phyloP scores from a whole-genome alignment of 805 yeast genomes.

The Candida koratica region DNA sequence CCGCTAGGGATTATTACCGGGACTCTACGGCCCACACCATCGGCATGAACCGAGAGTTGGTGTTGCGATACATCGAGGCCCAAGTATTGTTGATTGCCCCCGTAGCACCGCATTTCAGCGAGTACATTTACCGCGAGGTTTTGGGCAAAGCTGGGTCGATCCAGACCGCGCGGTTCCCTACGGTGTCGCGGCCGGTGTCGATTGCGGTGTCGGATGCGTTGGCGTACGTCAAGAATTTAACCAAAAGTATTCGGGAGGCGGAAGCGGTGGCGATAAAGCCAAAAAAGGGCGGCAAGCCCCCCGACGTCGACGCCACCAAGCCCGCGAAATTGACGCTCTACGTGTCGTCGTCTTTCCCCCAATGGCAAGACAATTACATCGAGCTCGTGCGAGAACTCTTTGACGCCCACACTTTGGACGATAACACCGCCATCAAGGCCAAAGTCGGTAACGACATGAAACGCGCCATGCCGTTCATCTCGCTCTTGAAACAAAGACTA shows the following conservation, averaged over 20 bases:
- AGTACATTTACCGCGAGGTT: conserved; percentile 80
- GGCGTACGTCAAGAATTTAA: conserved; percentile 70
- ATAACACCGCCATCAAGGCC: conserved; percentile 59
- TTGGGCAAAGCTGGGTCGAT: conserved; percentile 63
- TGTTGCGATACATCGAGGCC: conserved; percentile 74
- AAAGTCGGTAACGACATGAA: conserved; percentile 86
- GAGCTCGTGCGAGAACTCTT: conserved; percentile 73
- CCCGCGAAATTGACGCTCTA: conserved; percentile 73
- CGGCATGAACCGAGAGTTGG: conserved; percentile 81
- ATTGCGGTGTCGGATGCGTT: conserved; percentile 61
- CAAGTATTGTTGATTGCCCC: conserved; percentile 87
- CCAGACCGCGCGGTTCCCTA: conserved; percentile 78
- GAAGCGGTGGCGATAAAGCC: conserved; percentile 77
- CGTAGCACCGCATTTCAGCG: conserved; percentile 94
- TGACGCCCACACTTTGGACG: conserved; percentile 58
- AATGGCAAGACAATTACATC: conserved; percentile 58
- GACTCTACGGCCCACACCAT: conserved; percentile 55
- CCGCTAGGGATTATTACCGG: conserved; percentile 94
- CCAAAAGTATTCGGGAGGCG: conserved; percentile 86
- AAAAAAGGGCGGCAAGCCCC: conserved; percentile 78
- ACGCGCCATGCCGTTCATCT: conserved; percentile 97
- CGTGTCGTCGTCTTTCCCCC: conserved; percentile 75
- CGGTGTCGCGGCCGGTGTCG: conserved; percentile 63
- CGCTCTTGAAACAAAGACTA: conserved; percentile 78
- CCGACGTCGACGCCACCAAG: conserved; percentile 68